Percentiles rank a stretch among this genome's conserved stretches.
Evolutionary conservation across 441 rosid species (phyloP).

Genomic region (Codiaeum variegatum): DNA sequence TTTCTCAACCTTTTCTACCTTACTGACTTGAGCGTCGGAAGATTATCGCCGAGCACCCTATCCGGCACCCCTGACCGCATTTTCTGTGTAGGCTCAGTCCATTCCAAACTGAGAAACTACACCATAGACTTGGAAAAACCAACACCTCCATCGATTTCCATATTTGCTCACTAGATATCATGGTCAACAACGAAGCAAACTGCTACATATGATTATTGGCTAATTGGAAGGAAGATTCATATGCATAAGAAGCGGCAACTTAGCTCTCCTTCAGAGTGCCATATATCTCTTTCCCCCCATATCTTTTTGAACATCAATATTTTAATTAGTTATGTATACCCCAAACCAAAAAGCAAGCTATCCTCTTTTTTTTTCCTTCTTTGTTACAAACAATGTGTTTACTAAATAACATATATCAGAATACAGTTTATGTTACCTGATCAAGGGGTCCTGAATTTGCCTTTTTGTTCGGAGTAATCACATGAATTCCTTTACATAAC

Average conservation of each 20-base stretch:
- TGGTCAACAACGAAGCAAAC: not conserved
- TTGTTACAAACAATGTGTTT: not conserved
- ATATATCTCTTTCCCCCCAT: not conserved
- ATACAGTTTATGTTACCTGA: slow-evolving; percentile 37
- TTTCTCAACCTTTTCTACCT: no score
- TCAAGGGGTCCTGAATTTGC: slow-evolving; percentile 96
- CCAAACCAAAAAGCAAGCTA: not conserved
- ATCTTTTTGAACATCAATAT: not conserved
- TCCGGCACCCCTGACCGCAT: no score
- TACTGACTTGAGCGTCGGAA: no score
- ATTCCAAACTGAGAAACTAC: no score
- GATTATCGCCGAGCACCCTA: no score
- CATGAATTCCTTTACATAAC: slow-evolving; percentile 82
- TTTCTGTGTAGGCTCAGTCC: no score
- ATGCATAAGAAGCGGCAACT: not conserved
- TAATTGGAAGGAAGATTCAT: not conserved
- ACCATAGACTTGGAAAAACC: no score
- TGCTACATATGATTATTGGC: not conserved
- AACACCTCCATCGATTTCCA: no score
- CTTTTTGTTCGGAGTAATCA: slow-evolving; percentile 88
- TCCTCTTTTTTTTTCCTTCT: not conserved
- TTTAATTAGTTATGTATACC: not conserved
- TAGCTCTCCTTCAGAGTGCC: not conserved
- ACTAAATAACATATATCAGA: not conserved
- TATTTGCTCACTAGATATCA: not conserved